Evolutionary conservation across 1,284 basidiomycete genomes (phyloP).

Genomic region (Cryptococcus sp.): DNA sequence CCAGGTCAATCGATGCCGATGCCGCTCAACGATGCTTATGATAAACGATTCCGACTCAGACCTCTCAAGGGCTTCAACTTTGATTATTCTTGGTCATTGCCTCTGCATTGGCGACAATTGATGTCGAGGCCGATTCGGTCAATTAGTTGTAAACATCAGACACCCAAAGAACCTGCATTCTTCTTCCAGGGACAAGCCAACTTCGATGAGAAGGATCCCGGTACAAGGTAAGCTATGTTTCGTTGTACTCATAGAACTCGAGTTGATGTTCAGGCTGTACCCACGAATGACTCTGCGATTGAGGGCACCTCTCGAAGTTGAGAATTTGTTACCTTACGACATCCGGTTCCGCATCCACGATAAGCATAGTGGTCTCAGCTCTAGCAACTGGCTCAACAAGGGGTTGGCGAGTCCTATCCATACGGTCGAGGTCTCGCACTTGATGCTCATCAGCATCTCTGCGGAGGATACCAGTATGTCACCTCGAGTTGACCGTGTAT

Average conservation of each 20-base stretch:
- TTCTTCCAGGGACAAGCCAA: conserved; percentile 91
- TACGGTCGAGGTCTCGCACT: conserved; percentile 89
- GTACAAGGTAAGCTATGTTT: conserved; percentile 53
- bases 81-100: conserved; percentile 71
- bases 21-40: conserved; percentile 85
- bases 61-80: conserved; percentile 80
- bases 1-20: conserved; percentile 87
- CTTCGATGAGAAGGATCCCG: conserved; percentile 65
- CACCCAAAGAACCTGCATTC: conserved; percentile 83
- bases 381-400: conserved; percentile 81
- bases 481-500: background rate
- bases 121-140: conserved; percentile 72
- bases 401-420: conserved; percentile 97
- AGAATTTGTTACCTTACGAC: conserved; percentile 94
- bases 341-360: conserved; percentile 95
- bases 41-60: conserved; percentile 77
- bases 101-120: conserved; percentile 89
- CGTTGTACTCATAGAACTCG: background rate
- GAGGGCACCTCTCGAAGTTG: conserved; percentile 92
- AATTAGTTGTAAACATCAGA: conserved; percentile 78
- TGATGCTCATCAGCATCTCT: conserved; percentile 85
- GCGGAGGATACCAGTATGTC: conserved; percentile 78
- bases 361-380: conserved; percentile 81
- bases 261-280: conserved; percentile 57
- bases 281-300: conserved; percentile 81